phyloP scores from a whole-genome alignment of 2,329 filamentous ascomycete genomes.

The Aspergillus sp. region DNA sequence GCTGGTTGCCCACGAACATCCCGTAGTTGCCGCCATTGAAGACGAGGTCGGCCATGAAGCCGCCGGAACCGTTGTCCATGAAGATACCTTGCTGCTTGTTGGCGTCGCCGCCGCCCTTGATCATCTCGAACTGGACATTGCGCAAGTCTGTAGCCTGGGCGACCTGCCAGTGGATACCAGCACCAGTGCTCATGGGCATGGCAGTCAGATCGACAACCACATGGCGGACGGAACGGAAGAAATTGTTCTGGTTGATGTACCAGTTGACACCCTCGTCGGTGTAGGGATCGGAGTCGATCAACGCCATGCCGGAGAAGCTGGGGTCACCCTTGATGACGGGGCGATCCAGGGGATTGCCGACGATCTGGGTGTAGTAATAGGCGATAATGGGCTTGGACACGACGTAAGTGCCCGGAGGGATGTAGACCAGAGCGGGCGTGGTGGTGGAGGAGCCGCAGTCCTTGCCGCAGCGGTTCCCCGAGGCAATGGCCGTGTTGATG shows the following conservation, averaged over 20 bases:
- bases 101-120: slow-evolving; percentile 50
- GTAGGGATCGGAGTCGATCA: slow-evolving; percentile 86
- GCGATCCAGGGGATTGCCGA: slow-evolving; percentile 65
- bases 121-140: slow-evolving; percentile 75
- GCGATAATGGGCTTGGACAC: slow-evolving; percentile 71
- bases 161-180: slow-evolving; percentile 77
- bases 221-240: slow-evolving; percentile 75
- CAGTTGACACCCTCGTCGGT: slow-evolving; percentile 57
- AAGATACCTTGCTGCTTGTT: slow-evolving; percentile 71
- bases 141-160: slow-evolving; percentile 73
- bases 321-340: slow-evolving; percentile 67
- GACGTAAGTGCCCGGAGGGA: slow-evolving; percentile 77
- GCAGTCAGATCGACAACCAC: slow-evolving; percentile 67
- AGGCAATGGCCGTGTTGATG: slow-evolving; percentile 73
- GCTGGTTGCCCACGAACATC: slow-evolving; percentile 74
- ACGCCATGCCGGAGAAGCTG: slow-evolving; percentile 71
- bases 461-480: slow-evolving; percentile 68
- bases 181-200: slow-evolving; percentile 51
- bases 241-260: slow-evolving; percentile 74
- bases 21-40: slow-evolving; percentile 77
- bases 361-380: slow-evolving; percentile 87
- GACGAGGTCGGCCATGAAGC: slow-evolving; percentile 71
- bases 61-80: slow-evolving; percentile 77
- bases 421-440: slow-evolving; percentile 82
- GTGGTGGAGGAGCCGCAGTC: slow-evolving; percentile 76